phyloP scores from a whole-genome alignment of 2,329 filamentous ascomycete genomes.

The Bipolaris sorokiniana region DNA sequence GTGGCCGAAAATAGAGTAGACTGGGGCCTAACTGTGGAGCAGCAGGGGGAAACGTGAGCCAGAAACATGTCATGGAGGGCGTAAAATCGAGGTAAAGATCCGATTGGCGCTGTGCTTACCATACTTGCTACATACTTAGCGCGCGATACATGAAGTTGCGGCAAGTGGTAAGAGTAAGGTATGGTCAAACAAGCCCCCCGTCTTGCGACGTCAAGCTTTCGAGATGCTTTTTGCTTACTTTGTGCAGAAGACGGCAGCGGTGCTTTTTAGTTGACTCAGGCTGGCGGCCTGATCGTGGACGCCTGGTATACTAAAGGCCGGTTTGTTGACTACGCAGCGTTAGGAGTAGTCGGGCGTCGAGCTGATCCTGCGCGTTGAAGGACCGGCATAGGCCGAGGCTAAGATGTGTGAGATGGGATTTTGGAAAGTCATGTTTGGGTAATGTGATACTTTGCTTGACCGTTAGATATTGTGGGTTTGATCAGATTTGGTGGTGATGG shows the following conservation, averaged over 20 bases:
- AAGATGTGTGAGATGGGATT: no score
- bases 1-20: conserved; percentile 23
- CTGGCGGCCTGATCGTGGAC: neutral
- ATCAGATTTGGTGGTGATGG: no score
- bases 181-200: neutral
- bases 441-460: no score
- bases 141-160: neutral
- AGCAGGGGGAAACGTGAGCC: conserved; percentile 10
- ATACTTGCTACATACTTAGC: no score
- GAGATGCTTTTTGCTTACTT: neutral
- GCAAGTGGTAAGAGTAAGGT: neutral
- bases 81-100: neutral
- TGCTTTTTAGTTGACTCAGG: neutral
- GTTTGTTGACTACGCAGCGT: neutral
- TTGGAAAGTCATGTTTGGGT: no score
- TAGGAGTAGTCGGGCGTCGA: neutral
- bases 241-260: neutral
- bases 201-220: neutral
- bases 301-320: neutral
- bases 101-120: no score
- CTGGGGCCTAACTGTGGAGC: conserved; percentile 1
- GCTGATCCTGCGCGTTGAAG: neutral
- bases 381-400: no score
- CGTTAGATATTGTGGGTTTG: no score
- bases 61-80: neutral